These are phyloP conservation scores for Ligustrum vulgare DNA, from an alignment of 257 asterid genomes.

Conservation along the genomic window DNA sequence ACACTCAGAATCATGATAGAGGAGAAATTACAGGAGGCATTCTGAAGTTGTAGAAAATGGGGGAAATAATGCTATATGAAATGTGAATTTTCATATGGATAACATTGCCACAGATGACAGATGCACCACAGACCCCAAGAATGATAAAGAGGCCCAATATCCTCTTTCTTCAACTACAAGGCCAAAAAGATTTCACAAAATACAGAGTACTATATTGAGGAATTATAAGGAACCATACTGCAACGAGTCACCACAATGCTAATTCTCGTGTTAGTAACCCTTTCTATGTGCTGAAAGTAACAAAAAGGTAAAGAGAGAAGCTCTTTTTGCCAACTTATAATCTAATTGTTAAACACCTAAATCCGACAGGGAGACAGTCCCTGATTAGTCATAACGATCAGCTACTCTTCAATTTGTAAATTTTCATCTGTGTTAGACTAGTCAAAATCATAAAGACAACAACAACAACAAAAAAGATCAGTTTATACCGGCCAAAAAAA, in stretches of 20 bases:
- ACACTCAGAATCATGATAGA: not conserved
- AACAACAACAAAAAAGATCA: not conserved
- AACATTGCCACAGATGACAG: not conserved
- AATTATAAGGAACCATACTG: not conserved
- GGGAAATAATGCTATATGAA: not conserved
- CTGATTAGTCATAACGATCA: not conserved
- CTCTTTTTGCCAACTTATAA: constrained; percentile 2
- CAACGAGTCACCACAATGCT: not conserved
- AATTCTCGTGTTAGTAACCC: not conserved
- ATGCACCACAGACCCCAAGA: not conserved
- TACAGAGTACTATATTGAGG: not conserved
- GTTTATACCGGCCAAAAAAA: not conserved
- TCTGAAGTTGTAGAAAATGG: not conserved
- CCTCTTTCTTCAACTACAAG: not conserved
- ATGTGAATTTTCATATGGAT: not conserved
- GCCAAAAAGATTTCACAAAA: not conserved
- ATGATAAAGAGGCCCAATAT: not conserved
- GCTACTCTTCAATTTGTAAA: not conserved
- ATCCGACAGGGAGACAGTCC: not conserved
- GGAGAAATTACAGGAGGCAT: not conserved
- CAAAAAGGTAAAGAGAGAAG: not conserved
- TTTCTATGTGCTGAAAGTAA: not conserved
- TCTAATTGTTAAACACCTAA: not conserved
- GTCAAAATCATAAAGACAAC: not conserved
- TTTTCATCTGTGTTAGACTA: not conserved